These are phyloP conservation scores for Nidula niveotomentosa DNA, from an alignment of 1,284 basidiomycete species.

Conservation along the genomic window DNA sequence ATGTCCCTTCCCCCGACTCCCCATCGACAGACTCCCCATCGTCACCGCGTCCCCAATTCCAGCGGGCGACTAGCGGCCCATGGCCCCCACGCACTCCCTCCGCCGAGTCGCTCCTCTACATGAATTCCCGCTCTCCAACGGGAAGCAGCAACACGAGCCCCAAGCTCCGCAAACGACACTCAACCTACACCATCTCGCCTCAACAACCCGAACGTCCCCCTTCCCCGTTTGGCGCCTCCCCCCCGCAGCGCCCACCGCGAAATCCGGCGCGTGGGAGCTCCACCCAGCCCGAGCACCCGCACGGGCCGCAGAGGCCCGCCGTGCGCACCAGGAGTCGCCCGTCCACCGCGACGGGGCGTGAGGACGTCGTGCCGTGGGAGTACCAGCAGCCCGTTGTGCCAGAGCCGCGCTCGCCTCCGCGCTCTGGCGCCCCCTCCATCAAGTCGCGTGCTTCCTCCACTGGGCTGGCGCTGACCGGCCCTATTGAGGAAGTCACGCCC, in stretches of 20 bases:
- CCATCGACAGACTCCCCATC: background rate
- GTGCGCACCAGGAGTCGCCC: conserved; percentile 8
- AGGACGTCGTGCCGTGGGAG: conserved; percentile 28
- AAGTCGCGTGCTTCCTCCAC: conserved; percentile 6
- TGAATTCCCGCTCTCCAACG: background rate
- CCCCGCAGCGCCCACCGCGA: conserved; percentile 18
- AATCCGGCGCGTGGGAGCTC: conserved; percentile 11
- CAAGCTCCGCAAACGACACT: conserved; percentile 23
- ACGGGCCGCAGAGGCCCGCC: conserved; percentile 3
- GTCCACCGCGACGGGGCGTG: conserved; percentile 13
- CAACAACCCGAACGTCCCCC: conserved; percentile 10
- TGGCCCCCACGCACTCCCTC: background rate
- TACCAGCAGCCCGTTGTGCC: conserved; percentile 1
- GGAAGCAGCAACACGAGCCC: background rate
- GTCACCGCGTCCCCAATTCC: conserved; percentile 11
- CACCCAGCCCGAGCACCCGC: conserved; percentile 2
- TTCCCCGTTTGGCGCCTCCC: conserved; percentile 8
- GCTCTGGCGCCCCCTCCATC: conserved; percentile 7
- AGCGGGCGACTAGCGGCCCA: background rate
- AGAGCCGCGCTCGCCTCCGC: background rate
- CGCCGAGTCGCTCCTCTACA: background rate
- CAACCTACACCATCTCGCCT: conserved; percentile 19
- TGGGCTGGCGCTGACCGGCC: conserved; percentile 15
- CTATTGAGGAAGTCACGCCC: conserved; percentile 27
- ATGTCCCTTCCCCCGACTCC: background rate